Percentiles rank a stretch among this genome's conserved stretches.
These are phyloP conservation scores for Paracorniculantispora psalliotae DNA, from an alignment of 2,329 filamentous ascomycete species.

Conservation along the genomic window DNA sequence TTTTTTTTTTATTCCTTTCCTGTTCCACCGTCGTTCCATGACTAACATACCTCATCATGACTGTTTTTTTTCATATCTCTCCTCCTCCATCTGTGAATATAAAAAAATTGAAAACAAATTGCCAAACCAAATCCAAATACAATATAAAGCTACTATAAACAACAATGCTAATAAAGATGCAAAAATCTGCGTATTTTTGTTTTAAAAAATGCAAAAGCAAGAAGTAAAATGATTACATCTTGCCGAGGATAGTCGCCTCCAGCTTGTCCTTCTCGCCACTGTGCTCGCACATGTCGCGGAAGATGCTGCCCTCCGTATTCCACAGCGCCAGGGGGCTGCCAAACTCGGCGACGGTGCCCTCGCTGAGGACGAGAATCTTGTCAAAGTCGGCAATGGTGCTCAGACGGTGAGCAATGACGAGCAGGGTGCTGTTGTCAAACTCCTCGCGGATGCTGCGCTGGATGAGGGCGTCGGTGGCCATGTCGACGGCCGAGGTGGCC, in stretches of 20 bases:
- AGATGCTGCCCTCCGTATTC: conserved; percentile 47
- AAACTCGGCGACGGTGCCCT: conserved; percentile 63
- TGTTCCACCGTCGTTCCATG: background rate
- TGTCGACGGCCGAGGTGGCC: conserved; percentile 73
- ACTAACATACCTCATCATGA: background rate
- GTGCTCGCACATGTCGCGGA: conserved; percentile 59
- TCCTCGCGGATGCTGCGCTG: conserved; percentile 69
- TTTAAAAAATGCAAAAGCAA: background rate
- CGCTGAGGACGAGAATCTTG: conserved; percentile 64
- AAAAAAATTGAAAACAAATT: background rate
- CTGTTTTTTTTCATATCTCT: background rate
- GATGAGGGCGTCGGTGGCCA: conserved; percentile 69
- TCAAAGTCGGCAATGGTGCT: conserved; percentile 76
- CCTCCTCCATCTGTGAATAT: background rate
- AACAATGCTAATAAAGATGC: conserved; percentile 8
- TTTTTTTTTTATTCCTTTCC: background rate
- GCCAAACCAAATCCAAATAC: background rate
- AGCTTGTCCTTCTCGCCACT: conserved; percentile 55
- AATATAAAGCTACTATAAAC: background rate
- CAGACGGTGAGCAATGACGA: conserved; percentile 72
- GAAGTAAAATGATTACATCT: background rate
- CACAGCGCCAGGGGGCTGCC: conserved; percentile 60
- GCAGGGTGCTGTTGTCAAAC: conserved; percentile 61
- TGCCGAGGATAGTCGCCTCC: conserved; percentile 38
- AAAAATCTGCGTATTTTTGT: background rate